Percentiles rank a stretch among this genome's conserved stretches.
phyloP scores from a whole-genome alignment of 805 yeast species.

The Starmerella apis region DNA sequence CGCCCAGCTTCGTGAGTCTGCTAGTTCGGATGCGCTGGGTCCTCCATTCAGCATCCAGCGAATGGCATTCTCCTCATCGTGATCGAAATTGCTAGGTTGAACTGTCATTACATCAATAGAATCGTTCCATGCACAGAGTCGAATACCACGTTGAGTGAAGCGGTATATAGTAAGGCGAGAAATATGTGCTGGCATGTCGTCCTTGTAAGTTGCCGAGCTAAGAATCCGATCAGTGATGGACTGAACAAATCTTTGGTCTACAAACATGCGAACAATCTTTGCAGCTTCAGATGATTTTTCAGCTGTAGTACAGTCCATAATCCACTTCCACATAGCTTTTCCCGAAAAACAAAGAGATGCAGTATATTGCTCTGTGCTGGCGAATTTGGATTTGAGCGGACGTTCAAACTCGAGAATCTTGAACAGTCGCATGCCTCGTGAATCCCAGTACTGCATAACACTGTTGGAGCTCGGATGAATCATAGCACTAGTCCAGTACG shows the following conservation, averaged over 20 bases:
- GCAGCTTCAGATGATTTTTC: slow-evolving; percentile 32
- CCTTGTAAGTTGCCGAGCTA: slow-evolving; percentile 9
- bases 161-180: slow-evolving; percentile 16
- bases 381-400: slow-evolving; percentile 4
- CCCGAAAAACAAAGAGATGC: slow-evolving; percentile 53
- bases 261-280: slow-evolving; percentile 17
- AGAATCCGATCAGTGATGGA: slow-evolving; percentile 14
- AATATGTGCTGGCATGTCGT: neutral
- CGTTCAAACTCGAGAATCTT: slow-evolving; percentile 33
- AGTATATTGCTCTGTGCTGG: slow-evolving; percentile 24
- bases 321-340: slow-evolving; percentile 73
- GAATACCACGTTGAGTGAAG: slow-evolving; percentile 19
- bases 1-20: slow-evolving; percentile 9
- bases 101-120: neutral
- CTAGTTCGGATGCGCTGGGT: neutral
- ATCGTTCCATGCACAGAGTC: slow-evolving; percentile 15
- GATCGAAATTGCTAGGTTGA: neutral
- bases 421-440: slow-evolving; percentile 57
- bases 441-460: slow-evolving; percentile 65
- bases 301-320: slow-evolving; percentile 79
- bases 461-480: slow-evolving; percentile 84
- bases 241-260: slow-evolving; percentile 31
- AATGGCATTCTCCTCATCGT: neutral
- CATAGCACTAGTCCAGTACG: slow-evolving; percentile 65
- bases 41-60: neutral